A percentile compares a stretch with the other conserved stretches of the same genome.
phyloP scores from a whole-genome alignment of 169 alveolate genomes.

The Eimeria necatrix region DNA sequence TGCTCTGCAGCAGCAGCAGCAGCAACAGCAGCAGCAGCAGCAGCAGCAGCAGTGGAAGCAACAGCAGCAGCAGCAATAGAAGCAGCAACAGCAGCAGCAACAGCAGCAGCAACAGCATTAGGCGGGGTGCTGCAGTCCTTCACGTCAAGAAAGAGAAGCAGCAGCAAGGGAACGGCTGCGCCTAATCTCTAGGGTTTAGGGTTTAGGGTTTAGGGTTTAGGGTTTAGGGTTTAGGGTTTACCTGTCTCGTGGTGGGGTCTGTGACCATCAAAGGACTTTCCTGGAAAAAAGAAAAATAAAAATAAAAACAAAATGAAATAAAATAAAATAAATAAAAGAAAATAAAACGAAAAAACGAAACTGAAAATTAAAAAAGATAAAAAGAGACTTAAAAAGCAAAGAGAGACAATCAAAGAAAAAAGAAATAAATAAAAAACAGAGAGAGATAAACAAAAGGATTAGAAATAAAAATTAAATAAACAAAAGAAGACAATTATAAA shows the following conservation, averaged over 20 bases:
- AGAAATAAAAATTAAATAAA: neutral
- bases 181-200: conserved; percentile 1
- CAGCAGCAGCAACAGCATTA: neutral
- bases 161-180: neutral
- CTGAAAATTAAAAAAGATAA: neutral
- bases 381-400: neutral
- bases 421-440: neutral
- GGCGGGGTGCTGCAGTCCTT: neutral
- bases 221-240: neutral
- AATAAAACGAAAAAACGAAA: neutral
- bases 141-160: neutral
- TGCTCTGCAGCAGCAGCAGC: conserved; percentile 35
- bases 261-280: no score
- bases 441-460: neutral
- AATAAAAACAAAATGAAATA: neutral
- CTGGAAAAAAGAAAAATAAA: neutral
- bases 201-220: conserved; percentile 55
- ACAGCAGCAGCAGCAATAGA: neutral
- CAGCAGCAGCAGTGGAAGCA: neutral
- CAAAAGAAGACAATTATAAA: neutral
- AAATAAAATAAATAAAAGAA: neutral
- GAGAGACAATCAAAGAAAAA: neutral
- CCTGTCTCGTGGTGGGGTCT: neutral
- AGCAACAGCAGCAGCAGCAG: neutral
- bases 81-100: neutral